Conservation (phyloP, 2,329 filamentous ascomycete species). For the Stagonosporopsis vannaccii region DNA sequence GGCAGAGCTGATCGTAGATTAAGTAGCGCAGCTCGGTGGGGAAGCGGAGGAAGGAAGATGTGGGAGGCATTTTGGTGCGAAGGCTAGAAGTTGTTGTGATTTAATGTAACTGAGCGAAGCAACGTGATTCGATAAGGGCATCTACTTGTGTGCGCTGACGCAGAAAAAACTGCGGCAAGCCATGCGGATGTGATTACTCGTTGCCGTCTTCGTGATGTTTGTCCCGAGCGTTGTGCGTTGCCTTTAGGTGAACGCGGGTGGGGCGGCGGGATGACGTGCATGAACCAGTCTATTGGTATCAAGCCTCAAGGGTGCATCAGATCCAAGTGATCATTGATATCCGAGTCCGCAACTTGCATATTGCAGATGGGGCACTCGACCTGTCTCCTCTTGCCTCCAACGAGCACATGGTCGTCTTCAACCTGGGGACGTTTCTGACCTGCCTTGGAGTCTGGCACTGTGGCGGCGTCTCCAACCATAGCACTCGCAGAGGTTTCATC, state of each 20-base stretch:
- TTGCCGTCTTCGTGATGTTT: background rate
- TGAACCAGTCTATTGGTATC: conserved; percentile 1
- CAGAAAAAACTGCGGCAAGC: too few species aligned
- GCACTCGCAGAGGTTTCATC: conserved; percentile 23
- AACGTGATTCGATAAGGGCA: too few species aligned
- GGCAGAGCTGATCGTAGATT: conserved; percentile 24
- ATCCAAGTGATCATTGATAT: conserved; percentile 53
- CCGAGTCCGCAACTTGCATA: conserved; percentile 32
- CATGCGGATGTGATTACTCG: background rate
- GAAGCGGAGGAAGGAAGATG: conserved; percentile 15
- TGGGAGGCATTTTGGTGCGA: background rate
- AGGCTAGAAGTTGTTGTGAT: background rate
- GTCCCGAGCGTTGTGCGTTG: background rate
- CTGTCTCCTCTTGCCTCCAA: conserved; percentile 29
- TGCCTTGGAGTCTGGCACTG: conserved; percentile 1
- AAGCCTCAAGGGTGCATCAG: conserved; percentile 31
- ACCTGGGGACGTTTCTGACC: conserved; percentile 32
- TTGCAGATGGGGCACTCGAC: conserved; percentile 53
- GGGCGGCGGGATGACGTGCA: conserved; percentile 21
- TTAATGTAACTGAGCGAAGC: too few species aligned
- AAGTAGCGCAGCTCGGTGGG: conserved; percentile 25
- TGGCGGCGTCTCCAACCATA: conserved; percentile 8
- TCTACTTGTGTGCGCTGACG: too few species aligned
- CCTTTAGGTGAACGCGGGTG: conserved; percentile 2
- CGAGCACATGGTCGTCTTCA: conserved; percentile 14